Conservation (phyloP, 108 stramenopile genomes). For the Skeletonema potamos region DNA sequence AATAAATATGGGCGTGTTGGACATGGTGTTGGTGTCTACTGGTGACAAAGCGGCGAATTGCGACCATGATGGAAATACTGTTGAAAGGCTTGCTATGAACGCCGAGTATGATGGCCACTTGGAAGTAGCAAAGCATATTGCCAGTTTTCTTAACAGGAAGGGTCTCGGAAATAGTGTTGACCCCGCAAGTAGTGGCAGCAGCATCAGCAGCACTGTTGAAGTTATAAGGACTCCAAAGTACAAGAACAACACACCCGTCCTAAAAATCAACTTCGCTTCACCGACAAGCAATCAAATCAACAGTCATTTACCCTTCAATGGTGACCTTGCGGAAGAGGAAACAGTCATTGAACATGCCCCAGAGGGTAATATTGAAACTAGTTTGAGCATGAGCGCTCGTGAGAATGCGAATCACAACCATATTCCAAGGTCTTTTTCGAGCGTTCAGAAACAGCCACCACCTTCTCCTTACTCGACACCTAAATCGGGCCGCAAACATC, state of each 20-base stretch:
- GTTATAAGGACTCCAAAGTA: not conserved
- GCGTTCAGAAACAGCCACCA: not conserved
- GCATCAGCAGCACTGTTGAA: not conserved
- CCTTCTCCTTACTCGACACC: not conserved
- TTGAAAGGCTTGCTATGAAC: slow-evolving; percentile 61
- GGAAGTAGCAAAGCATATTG: slow-evolving; percentile 33
- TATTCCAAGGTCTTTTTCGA: not conserved
- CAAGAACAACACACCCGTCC: not conserved
- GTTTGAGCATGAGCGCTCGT: not conserved
- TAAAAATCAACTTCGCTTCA: not conserved
- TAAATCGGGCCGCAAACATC: not conserved
- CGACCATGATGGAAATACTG: slow-evolving; percentile 76
- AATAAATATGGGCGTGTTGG: slow-evolving; percentile 53
- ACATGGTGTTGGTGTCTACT: slow-evolving; percentile 77
- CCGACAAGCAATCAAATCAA: not conserved
- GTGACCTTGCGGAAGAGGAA: not conserved
- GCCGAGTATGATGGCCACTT: slow-evolving; percentile 57
- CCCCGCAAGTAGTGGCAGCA: not conserved
- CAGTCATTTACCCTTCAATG: not conserved
- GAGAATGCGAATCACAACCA: not conserved
- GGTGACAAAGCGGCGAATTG: slow-evolving; percentile 52
- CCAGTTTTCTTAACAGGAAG: slow-evolving; percentile 11
- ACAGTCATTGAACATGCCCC: not conserved
- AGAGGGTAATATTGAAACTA: not conserved
- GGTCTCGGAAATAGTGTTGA: slow-evolving; percentile 5